Percentiles rank a stretch among this genome's conserved stretches.
Conservation (phyloP, 345 rosid species). For the Psidium friedrichsthalianum region DNA sequence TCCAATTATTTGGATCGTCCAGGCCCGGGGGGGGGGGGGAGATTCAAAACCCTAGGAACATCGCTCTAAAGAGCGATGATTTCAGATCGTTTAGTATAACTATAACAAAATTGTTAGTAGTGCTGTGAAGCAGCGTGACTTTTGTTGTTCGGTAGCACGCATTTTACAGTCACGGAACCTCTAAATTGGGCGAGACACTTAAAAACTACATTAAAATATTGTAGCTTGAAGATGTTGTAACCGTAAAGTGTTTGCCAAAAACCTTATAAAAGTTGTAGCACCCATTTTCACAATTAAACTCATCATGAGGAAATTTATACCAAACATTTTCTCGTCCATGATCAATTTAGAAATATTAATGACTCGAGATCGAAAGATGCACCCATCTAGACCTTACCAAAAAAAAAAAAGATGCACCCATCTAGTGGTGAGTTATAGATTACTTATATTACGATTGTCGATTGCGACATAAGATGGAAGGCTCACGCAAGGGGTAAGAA, state of each 20-base stretch:
- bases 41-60: neutral
- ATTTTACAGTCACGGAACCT: neutral
- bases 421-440: neutral
- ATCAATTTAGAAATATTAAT: neutral
- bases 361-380: neutral
- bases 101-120: neutral
- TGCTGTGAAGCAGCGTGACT: fast-evolving
- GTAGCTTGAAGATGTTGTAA: neutral
- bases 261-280: neutral
- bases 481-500: neutral
- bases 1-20: neutral
- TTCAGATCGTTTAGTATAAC: neutral
- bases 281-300: neutral
- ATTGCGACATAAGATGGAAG: neutral
- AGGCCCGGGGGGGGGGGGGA: too few relatives aligned
- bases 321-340: neutral
- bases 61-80: neutral
- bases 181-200: neutral
- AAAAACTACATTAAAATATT: neutral
- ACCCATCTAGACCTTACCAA: too few relatives aligned
- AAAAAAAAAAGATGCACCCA: neutral
- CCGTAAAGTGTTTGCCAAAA: fast-evolving
- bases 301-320: neutral
- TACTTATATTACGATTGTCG: neutral
- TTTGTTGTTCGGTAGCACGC: neutral